Evolutionary conservation across 2,329 filamentous ascomycete species (phyloP).

Genomic region (Stemphylium beticola): DNA sequence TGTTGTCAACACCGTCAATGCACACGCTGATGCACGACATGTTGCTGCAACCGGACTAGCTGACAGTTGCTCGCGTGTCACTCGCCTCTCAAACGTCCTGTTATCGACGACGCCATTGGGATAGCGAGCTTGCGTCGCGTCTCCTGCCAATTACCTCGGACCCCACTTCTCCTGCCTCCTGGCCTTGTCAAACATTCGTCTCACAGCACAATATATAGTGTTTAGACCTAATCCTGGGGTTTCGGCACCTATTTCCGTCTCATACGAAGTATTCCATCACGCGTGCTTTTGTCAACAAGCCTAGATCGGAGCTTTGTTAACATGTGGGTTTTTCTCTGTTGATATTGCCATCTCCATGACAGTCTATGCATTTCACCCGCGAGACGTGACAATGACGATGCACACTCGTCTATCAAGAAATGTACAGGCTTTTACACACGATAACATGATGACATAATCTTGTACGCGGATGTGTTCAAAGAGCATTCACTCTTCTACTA

Average conservation of each 20-base stretch:
- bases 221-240: neutral
- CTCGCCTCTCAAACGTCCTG: neutral
- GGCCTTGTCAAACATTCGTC: neutral
- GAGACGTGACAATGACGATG: too few species aligned
- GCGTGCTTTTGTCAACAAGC: too few species aligned
- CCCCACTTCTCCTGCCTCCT: conserved; percentile 11
- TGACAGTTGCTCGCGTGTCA: neutral
- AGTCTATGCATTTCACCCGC: too few species aligned
- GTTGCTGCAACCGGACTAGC: conserved; percentile 3
- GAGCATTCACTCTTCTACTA: too few species aligned
- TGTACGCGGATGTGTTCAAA: too few species aligned
- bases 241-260: too few species aligned
- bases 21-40: conserved; percentile 13
- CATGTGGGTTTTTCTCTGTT: too few species aligned
- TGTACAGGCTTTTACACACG: too few species aligned
- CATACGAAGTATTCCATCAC: too few species aligned
- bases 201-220: neutral
- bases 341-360: neutral
- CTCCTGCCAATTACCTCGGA: conserved; percentile 5
- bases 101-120: neutral
- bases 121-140: neutral
- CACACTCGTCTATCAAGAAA: too few species aligned
- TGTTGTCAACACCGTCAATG: conserved; percentile 17
- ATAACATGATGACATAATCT: too few species aligned
- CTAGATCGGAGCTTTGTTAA: too few species aligned